Conservation (phyloP, 345 rosid genomes). For the Eucalyptus cloeziana region DNA sequence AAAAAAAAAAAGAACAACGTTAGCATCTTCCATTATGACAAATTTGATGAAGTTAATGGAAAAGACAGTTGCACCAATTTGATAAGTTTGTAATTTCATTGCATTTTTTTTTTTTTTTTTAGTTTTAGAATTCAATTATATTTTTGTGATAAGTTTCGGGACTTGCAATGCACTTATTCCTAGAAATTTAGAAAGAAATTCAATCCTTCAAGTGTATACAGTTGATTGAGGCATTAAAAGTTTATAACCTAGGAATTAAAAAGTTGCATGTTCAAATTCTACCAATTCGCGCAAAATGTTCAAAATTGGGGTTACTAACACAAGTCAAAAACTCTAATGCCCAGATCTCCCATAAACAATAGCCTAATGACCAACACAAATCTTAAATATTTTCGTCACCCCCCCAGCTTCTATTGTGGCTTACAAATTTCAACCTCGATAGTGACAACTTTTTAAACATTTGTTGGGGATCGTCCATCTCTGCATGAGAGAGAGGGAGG, state of each 20-base stretch:
- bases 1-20: too few relatives aligned
- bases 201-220: not conserved
- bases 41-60: too few relatives aligned
- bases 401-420: not conserved
- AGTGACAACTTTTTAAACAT: not conserved
- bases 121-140: too few relatives aligned
- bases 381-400: not conserved
- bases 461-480: not conserved
- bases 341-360: not conserved
- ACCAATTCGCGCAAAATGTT: not conserved
- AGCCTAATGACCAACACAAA: not conserved
- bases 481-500: not conserved
- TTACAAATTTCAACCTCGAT: not conserved
- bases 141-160: too few relatives aligned
- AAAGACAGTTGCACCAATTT: too few relatives aligned
- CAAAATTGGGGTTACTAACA: not conserved
- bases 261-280: not conserved
- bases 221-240: not conserved
- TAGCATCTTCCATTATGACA: too few relatives aligned
- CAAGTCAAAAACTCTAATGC: not conserved
- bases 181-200: too few relatives aligned
- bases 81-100: fast-evolving
- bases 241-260: not conserved
- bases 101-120: too few relatives aligned
- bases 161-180: fast-evolving